These are phyloP conservation scores for Sporothrix pallida DNA, from an alignment of 2,329 filamentous ascomycete species.

Conservation along the genomic window DNA sequence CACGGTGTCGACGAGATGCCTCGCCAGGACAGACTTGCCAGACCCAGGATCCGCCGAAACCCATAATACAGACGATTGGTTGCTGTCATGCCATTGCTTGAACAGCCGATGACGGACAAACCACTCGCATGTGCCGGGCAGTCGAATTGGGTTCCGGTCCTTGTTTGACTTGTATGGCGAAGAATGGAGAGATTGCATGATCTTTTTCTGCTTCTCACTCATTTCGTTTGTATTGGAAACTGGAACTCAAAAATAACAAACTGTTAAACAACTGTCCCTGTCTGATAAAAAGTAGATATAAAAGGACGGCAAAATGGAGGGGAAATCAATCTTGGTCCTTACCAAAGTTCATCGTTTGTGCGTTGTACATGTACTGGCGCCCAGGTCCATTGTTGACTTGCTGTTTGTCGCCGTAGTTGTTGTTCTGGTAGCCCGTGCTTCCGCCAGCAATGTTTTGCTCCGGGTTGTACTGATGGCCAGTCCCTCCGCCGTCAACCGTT, in stretches of 20 bases:
- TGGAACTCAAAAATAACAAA: too few species aligned
- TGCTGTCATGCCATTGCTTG: not conserved
- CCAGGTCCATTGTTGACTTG: not conserved
- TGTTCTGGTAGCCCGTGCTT: slow-evolving; percentile 1
- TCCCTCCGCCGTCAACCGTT: too few species aligned
- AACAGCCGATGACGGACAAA: not conserved
- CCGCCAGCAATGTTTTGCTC: not conserved
- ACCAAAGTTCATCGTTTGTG: not conserved
- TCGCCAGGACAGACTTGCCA: not conserved
- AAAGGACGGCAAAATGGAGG: too few species aligned
- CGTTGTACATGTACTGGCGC: not conserved
- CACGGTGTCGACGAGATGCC: not conserved
- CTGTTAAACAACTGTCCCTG: not conserved
- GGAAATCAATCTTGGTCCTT: not conserved
- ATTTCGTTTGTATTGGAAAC: too few species aligned
- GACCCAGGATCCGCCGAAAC: not conserved
- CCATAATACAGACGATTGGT: not conserved
- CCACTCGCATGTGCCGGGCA: slow-evolving; percentile 1
- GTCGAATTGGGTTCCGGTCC: not conserved
- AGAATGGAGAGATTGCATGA: not conserved
- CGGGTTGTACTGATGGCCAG: too few species aligned
- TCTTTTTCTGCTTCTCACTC: not conserved
- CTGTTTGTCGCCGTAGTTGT: not conserved
- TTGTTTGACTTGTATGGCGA: not conserved
- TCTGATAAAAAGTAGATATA: not conserved